Conservation (phyloP, 495 filamentous ascomycete genomes). For the Massariosphaeria phaeospora region DNA sequence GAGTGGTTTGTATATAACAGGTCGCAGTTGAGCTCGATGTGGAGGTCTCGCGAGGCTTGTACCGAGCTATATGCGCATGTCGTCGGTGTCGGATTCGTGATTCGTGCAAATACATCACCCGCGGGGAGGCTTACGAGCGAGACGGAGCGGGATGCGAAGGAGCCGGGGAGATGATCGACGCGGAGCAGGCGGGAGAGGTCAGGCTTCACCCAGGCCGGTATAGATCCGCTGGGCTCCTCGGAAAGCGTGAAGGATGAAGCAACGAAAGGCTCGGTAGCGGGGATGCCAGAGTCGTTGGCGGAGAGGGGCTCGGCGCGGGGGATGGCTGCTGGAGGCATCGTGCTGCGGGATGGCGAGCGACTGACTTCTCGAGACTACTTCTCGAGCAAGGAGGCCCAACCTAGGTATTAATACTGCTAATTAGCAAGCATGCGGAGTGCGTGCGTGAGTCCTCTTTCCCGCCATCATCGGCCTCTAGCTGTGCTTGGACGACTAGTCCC, state of each 20-base stretch:
- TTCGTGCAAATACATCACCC: conserved; percentile 57
- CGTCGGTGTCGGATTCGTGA: conserved; percentile 45
- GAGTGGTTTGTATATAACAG: conserved; percentile 72
- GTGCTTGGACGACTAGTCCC: no score
- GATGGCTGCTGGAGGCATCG: conserved; percentile 28
- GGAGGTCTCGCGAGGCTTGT: conserved; percentile 55
- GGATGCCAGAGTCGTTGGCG: background rate
- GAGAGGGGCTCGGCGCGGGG: conserved; percentile 5
- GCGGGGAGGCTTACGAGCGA: conserved; percentile 59
- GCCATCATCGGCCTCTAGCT: no score
- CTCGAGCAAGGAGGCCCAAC: no score
- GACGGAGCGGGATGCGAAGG: conserved; percentile 58
- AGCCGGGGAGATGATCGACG: conserved; percentile 39
- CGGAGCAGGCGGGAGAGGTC: conserved; percentile 49
- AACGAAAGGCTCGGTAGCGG: conserved; percentile 16
- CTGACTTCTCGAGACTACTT: no score
- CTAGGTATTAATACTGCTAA: no score
- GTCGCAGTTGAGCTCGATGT: conserved; percentile 72
- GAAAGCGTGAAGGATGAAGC: conserved; percentile 14
- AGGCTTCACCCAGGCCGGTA: conserved; percentile 36
- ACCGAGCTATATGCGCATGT: conserved; percentile 61
- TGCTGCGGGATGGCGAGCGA: no score
- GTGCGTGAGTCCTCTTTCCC: no score
- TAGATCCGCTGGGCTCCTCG: background rate
- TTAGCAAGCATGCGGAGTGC: no score